Evolutionary conservation across 73 alveolate species (phyloP).

Genomic region (Paramecium octaurelia): DNA sequence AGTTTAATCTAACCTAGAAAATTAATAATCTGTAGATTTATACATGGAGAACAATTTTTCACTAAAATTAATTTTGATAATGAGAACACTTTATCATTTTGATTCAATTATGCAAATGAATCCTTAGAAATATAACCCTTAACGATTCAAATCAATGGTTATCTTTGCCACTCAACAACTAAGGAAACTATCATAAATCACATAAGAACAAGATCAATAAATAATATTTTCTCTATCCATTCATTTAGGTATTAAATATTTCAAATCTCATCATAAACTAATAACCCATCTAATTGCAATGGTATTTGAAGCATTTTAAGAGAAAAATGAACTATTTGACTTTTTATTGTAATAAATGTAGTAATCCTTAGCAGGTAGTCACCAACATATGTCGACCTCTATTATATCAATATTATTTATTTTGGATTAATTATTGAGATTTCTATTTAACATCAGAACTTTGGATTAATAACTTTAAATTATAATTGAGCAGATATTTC

Average conservation of each 20-base stretch:
- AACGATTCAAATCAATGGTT: background rate
- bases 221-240: background rate
- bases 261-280: background rate
- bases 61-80: background rate
- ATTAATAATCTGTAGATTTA: background rate
- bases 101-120: background rate
- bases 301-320: background rate
- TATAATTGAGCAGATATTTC: background rate
- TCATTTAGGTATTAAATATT: background rate
- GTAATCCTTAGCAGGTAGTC: background rate
- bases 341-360: background rate
- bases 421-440: background rate
- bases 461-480: background rate
- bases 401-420: background rate
- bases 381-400: background rate
- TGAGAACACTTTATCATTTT: background rate
- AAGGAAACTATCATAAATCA: background rate
- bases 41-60: conserved; percentile 31
- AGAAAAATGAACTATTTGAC: background rate
- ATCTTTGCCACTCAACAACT: background rate
- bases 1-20: background rate
- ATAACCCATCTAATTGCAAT: background rate
- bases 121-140: background rate
- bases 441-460: background rate
- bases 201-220: background rate